Evolutionary conservation across 345 rosid species (phyloP).

Genomic region (Adansonia digitata): DNA sequence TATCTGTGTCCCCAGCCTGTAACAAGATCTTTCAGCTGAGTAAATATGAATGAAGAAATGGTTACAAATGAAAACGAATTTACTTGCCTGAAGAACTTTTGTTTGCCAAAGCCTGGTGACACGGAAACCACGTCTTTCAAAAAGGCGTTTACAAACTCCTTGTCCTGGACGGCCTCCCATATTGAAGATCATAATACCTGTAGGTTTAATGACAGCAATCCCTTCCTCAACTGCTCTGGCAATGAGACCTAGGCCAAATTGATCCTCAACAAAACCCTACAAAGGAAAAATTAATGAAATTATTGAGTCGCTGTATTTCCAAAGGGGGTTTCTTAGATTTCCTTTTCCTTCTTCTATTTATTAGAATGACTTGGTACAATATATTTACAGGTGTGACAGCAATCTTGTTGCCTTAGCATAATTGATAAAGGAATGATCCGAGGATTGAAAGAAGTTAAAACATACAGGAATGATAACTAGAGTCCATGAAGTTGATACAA

Average conservation of each 20-base stretch:
- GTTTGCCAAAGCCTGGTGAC: constrained; percentile 93
- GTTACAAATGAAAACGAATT: not conserved
- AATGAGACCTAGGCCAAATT: constrained; percentile 92
- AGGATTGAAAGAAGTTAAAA: not conserved
- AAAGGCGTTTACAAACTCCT: constrained; percentile 85
- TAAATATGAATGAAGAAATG: constrained; percentile 16
- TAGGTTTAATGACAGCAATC: constrained; percentile 79
- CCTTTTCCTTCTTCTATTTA: too few relatives aligned
- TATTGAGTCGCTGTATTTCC: not conserved
- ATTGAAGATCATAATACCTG: constrained; percentile 92
- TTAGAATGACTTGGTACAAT: not conserved
- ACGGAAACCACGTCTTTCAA: constrained; percentile 84
- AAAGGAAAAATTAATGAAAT: not conserved
- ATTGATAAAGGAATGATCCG: not conserved
- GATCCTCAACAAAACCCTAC: constrained; percentile 97
- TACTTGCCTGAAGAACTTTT: constrained; percentile 78
- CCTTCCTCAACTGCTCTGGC: constrained; percentile 99
- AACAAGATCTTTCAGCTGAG: constrained; percentile 29
- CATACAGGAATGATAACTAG: not conserved
- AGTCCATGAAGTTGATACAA: not conserved
- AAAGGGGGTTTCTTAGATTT: not conserved
- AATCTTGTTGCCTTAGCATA: not conserved
- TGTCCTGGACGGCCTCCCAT: constrained; percentile 99
- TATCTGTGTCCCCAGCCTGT: constrained; percentile 97
- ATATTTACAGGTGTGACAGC: not conserved